Evolutionary conservation across 2,329 filamentous ascomycete species (phyloP).

Genomic region (Talaromyces piceae): DNA sequence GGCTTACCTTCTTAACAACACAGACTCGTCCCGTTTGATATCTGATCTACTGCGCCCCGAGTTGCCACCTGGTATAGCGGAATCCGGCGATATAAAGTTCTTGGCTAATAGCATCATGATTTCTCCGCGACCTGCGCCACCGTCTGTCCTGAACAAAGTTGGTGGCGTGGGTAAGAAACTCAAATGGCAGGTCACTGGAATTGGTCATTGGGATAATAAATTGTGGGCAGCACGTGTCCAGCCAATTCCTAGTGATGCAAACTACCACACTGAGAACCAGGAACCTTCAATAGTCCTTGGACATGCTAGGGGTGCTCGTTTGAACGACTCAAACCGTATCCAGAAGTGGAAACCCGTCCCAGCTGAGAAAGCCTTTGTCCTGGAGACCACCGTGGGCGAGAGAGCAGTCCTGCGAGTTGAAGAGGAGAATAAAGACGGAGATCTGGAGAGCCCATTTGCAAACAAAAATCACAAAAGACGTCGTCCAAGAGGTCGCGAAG

Average conservation of each 20-base stretch:
- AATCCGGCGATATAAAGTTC: slow-evolving; percentile 63
- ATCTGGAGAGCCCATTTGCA: slow-evolving; percentile 56
- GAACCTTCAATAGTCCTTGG: slow-evolving; percentile 77
- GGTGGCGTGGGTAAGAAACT: slow-evolving; percentile 80
- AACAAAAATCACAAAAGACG: slow-evolving; percentile 54
- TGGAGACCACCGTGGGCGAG: slow-evolving; percentile 79
- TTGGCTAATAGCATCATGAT: slow-evolving; percentile 91
- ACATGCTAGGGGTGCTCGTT: slow-evolving; percentile 64
- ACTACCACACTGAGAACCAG: slow-evolving; percentile 71
- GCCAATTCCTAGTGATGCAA: slow-evolving; percentile 60
- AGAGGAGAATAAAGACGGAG: slow-evolving; percentile 58
- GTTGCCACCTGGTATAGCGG: slow-evolving; percentile 54
- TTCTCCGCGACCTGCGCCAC: slow-evolving; percentile 65
- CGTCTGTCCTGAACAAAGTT: slow-evolving; percentile 68
- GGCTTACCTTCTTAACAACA: slow-evolving; percentile 71
- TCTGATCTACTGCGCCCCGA: slow-evolving; percentile 51
- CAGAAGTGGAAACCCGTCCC: slow-evolving; percentile 73
- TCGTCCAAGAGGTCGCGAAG: slow-evolving; percentile 50
- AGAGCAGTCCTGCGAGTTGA: slow-evolving; percentile 79
- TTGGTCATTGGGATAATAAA: slow-evolving; percentile 66
- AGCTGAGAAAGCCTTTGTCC: slow-evolving; percentile 61
- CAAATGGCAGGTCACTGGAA: slow-evolving; percentile 73
- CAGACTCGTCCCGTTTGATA: slow-evolving; percentile 65
- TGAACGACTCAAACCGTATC: slow-evolving; percentile 74
- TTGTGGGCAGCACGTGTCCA: slow-evolving; percentile 80